Evolutionary conservation across 805 yeast genomes (phyloP).

Genomic region (Kluyveromyces siamensis): DNA sequence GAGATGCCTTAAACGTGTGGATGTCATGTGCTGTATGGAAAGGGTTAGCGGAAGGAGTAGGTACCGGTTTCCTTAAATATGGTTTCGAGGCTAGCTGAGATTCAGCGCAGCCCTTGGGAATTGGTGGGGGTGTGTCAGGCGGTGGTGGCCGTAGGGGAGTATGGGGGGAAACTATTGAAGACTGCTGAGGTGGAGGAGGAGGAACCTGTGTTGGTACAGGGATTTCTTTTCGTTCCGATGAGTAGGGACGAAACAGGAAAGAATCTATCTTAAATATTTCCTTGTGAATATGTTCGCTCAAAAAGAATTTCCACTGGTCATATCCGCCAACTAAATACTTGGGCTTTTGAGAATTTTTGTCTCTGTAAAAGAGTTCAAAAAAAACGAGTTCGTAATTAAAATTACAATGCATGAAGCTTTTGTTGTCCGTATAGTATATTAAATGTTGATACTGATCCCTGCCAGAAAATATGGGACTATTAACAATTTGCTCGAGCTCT

Average conservation of each 20-base stretch:
- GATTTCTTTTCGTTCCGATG: slow-evolving; percentile 1
- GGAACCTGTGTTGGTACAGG: slow-evolving; percentile 13
- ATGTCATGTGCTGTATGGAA: neutral
- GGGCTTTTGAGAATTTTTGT: slow-evolving; percentile 13
- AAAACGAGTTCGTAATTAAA: slow-evolving; percentile 29
- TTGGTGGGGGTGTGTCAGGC: slow-evolving; percentile 10
- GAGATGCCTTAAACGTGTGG: neutral
- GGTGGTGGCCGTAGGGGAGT: slow-evolving; percentile 5
- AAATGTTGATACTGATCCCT: slow-evolving; percentile 29
- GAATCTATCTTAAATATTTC: slow-evolving; percentile 17
- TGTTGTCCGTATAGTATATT: slow-evolving; percentile 33
- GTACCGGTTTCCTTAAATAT: neutral
- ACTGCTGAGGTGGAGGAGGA: slow-evolving; percentile 22
- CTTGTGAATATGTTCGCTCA: slow-evolving; percentile 23
- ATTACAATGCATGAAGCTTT: slow-evolving; percentile 23
- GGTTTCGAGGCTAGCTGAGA: neutral
- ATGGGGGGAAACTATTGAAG: slow-evolving; percentile 13
- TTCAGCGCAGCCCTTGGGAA: slow-evolving; percentile 6
- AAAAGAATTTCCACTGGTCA: slow-evolving; percentile 33
- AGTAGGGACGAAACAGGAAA: slow-evolving; percentile 9
- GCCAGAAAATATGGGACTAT: slow-evolving; percentile 21
- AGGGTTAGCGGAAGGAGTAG: neutral
- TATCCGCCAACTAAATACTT: slow-evolving; percentile 36
- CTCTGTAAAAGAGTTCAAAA: slow-evolving; percentile 18
- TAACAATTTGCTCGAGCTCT: slow-evolving; percentile 20